A percentile compares a stretch with the other conserved stretches of the same genome.
These are phyloP conservation scores for Fusarium tuaranense DNA, from an alignment of 2,329 filamentous ascomycete genomes.

Conservation along the genomic window DNA sequence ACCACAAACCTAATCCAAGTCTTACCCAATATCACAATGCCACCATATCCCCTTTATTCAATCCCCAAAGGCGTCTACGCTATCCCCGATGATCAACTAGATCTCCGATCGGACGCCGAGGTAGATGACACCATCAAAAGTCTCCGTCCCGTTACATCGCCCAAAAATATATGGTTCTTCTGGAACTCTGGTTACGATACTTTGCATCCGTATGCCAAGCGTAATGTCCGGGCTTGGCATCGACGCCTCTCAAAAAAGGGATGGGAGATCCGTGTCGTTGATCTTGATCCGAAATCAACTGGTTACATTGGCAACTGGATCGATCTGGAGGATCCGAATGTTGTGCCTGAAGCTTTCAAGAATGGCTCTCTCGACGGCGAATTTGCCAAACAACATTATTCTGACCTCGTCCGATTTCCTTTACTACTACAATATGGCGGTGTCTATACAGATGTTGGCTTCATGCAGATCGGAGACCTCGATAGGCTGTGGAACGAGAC, in stretches of 20 bases:
- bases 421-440: background rate
- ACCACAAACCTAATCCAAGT: background rate
- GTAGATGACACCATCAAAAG: background rate
- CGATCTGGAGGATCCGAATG: background rate
- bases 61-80: background rate
- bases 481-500: background rate
- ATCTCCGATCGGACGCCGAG: background rate
- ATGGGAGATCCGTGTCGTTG: background rate
- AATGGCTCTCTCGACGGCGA: background rate
- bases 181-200: background rate
- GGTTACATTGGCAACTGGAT: background rate
- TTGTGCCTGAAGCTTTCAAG: background rate
- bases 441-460: background rate
- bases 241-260: background rate
- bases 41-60: background rate
- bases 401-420: background rate
- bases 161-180: background rate
- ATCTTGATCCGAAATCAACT: background rate
- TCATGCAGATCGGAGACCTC: background rate
- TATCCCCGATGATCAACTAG: background rate
- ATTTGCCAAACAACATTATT: background rate
- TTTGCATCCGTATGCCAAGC: background rate
- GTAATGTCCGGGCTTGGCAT: background rate
- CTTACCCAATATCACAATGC: background rate
- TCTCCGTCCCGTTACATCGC: background rate